Evolutionary conservation across 768 basidiomycete species (phyloP).

Genomic region (Podaxis sp.): DNA sequence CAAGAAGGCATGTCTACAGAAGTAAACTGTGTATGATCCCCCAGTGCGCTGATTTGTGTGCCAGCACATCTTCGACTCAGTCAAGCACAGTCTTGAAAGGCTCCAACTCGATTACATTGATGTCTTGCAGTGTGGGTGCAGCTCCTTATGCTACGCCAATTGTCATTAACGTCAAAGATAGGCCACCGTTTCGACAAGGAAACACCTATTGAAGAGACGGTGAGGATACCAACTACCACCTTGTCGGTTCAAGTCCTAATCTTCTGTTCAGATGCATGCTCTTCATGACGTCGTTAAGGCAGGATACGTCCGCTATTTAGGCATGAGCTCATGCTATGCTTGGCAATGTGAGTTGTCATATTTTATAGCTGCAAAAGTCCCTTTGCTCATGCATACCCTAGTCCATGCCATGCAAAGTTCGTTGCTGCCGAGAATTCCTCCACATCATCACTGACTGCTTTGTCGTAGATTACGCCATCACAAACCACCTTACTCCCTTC

Average conservation of each 20-base stretch:
- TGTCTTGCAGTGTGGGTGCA: constrained; percentile 57
- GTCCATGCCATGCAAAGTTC: constrained; percentile 59
- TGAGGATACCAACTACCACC: constrained; percentile 16
- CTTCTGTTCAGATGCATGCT: constrained; percentile 54
- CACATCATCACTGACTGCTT: not conserved
- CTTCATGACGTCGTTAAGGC: constrained; percentile 66
- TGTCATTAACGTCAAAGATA: constrained; percentile 18
- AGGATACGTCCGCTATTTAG: constrained; percentile 60
- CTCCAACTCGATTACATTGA: constrained; percentile 79
- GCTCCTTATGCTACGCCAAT: constrained; percentile 7
- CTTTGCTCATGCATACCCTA: constrained; percentile 16
- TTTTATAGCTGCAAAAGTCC: not conserved
- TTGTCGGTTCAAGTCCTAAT: not conserved
- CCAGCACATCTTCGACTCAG: constrained; percentile 71
- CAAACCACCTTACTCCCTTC: constrained; percentile 57
- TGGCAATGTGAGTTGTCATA: constrained; percentile 44
- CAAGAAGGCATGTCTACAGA: constrained; percentile 25
- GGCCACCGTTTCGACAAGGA: constrained; percentile 56
- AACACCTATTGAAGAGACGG: constrained; percentile 59
- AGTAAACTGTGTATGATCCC: not conserved
- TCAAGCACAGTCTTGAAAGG: constrained; percentile 59
- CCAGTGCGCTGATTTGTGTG: constrained; percentile 16
- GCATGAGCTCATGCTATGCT: constrained; percentile 55
- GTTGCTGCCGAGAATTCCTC: not conserved
- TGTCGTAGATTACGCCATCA: constrained; percentile 53